phyloP scores from a whole-genome alignment of 2,329 filamentous ascomycete species.

The Neofusicoccum sp. region DNA sequence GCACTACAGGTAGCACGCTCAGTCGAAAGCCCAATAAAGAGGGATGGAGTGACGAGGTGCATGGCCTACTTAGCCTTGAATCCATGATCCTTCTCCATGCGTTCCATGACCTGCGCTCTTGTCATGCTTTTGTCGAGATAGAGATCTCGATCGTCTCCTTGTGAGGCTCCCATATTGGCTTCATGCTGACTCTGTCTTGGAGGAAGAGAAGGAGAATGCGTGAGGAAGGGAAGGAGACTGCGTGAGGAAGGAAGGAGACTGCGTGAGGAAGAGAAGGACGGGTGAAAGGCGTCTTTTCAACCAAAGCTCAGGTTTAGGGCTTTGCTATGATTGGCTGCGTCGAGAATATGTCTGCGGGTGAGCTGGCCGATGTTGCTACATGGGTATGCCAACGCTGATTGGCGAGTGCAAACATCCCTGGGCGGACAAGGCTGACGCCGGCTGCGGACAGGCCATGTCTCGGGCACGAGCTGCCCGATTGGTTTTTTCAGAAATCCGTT shows the following conservation, averaged over 20 bases:
- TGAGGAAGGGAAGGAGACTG: neutral
- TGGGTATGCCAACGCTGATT: neutral
- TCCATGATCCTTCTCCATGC: conserved; percentile 2
- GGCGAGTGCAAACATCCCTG: neutral
- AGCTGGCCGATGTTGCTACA: neutral
- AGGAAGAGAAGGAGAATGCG: neutral
- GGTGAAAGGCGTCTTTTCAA: neutral
- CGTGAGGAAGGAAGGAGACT: neutral
- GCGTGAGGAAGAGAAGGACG: neutral
- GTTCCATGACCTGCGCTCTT: neutral
- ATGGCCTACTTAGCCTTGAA: conserved; percentile 20
- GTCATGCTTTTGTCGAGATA: conserved; percentile 13
- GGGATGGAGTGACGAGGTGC: no score
- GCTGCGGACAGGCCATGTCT: no score
- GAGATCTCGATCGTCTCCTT: conserved; percentile 27
- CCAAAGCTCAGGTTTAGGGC: neutral
- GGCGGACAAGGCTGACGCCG: no score
- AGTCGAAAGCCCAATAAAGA: neutral
- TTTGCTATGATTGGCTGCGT: neutral
- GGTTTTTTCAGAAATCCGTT: neutral
- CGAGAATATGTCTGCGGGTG: neutral
- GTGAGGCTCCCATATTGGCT: conserved; percentile 26
- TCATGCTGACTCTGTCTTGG: neutral
- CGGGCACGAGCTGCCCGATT: neutral
- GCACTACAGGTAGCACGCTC: conserved; percentile 22